These are phyloP conservation scores for Fusarium guadeloupense DNA, from an alignment of 2,329 filamentous ascomycete species.

Conservation along the genomic window DNA sequence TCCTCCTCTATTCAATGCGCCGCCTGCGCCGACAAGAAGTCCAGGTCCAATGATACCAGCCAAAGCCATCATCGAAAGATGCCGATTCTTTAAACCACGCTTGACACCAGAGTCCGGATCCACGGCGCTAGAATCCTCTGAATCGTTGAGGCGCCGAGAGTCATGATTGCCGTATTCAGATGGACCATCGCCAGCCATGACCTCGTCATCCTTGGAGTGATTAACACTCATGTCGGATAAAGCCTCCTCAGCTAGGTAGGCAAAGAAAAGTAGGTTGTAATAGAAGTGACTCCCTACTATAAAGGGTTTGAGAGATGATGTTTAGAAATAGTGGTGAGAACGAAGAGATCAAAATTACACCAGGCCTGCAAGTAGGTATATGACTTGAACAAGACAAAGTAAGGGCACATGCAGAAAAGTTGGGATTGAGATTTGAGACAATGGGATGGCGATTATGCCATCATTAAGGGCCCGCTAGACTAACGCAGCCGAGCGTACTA, in stretches of 20 bases:
- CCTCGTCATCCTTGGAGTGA: conserved; percentile 33
- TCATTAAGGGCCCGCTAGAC: conserved; percentile 38
- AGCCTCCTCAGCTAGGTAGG: conserved; percentile 9
- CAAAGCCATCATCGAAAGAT: conserved; percentile 72
- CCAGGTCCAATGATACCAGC: conserved; percentile 74
- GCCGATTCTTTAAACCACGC: conserved; percentile 73
- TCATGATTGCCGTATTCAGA: conserved; percentile 33
- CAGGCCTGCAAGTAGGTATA: conserved; percentile 7
- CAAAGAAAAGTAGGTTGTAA: neutral
- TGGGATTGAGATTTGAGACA: conserved; percentile 30
- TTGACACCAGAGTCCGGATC: conserved; percentile 73
- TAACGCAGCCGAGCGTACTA: conserved; percentile 40
- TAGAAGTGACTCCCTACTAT: neutral
- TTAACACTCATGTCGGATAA: conserved; percentile 25
- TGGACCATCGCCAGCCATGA: conserved; percentile 31
- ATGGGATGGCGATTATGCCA: conserved; percentile 34
- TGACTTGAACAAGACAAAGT: conserved; percentile 10
- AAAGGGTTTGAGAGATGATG: neutral
- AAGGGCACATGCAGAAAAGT: conserved; percentile 22
- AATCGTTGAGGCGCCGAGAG: conserved; percentile 23
- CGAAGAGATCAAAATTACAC: neutral
- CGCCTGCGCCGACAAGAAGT: conserved; percentile 75
- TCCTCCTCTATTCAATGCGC: conserved; percentile 73
- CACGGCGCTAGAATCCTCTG: conserved; percentile 53
- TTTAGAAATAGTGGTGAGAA: no score